Conservation (phyloP, 2,329 filamentous ascomycete species). For the Beauveria sp. region DNA sequence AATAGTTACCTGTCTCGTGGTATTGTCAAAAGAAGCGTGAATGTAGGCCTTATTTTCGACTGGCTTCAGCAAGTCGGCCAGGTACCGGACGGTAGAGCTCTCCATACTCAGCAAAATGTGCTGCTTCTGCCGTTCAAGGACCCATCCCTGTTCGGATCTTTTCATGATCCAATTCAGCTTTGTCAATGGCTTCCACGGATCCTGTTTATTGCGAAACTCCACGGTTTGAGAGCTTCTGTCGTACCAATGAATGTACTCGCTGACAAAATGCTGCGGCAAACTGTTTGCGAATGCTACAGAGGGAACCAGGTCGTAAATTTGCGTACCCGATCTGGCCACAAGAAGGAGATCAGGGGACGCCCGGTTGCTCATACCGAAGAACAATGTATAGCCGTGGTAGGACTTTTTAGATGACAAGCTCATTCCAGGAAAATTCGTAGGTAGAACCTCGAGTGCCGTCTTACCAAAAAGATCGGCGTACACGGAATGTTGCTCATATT, state of each 20-base stretch:
- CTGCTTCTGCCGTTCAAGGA: not conserved
- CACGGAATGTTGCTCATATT: not conserved
- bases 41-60: not conserved
- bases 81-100: not conserved
- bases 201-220: not conserved
- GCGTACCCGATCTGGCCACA: not conserved
- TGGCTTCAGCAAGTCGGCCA: not conserved
- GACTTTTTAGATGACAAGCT: not conserved
- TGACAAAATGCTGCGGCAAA: not conserved
- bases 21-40: not conserved
- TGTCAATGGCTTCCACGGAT: not conserved
- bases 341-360: not conserved
- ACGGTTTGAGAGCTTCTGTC: not conserved
- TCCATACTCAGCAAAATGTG: not conserved
- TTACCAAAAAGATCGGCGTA: conserved; percentile 1
- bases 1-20: not conserved
- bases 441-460: not conserved
- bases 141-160: not conserved
- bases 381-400: not conserved
- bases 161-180: not conserved
- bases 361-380: not conserved
- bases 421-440: not conserved
- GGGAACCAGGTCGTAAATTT: not conserved
- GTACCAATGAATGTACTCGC: conserved; percentile 6
- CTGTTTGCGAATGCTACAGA: not conserved